Evolutionary conservation across 306 rosid genomes (phyloP).

Genomic region (Ormosia emarginata): DNA sequence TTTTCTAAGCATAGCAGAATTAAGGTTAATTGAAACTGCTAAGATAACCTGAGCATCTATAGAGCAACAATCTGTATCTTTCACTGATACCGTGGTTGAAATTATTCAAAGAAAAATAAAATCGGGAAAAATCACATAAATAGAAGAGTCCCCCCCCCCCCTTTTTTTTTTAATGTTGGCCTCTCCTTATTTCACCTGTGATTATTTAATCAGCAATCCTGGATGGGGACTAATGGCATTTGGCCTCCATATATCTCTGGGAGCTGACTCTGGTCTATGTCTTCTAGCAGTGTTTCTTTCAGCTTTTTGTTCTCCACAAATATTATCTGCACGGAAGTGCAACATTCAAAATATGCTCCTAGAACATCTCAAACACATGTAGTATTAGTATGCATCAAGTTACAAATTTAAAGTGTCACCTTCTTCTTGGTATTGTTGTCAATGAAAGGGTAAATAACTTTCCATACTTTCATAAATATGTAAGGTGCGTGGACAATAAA

Average conservation of each 20-base stretch:
- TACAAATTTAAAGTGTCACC: constrained; percentile 31
- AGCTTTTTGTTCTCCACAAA: constrained; percentile 62
- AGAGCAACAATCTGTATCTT: neutral
- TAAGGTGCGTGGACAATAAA: constrained; percentile 52
- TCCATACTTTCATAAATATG: constrained; percentile 62
- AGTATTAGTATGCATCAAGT: neutral
- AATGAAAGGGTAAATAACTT: constrained; percentile 52
- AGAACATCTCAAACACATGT: neutral
- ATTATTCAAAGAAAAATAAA: neutral
- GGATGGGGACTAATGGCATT: constrained; percentile 63
- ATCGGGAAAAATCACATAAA: constrained; percentile 15
- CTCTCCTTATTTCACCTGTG: neutral
- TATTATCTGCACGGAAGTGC: constrained; percentile 46
- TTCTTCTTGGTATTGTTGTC: constrained; percentile 57
- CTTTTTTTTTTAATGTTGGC: no score
- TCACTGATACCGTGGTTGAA: neutral
- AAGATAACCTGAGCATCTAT: neutral
- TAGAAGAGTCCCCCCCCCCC: neutral
- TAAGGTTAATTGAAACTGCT: neutral
- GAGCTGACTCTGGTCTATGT: constrained; percentile 76
- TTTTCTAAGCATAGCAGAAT: neutral
- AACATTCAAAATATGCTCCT: constrained; percentile 2
- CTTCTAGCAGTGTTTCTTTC: constrained; percentile 54
- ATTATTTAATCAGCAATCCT: constrained; percentile 41
- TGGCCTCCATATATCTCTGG: constrained; percentile 70